phyloP scores from a whole-genome alignment of 331 rosid species.

The Spiraea crenata region DNA sequence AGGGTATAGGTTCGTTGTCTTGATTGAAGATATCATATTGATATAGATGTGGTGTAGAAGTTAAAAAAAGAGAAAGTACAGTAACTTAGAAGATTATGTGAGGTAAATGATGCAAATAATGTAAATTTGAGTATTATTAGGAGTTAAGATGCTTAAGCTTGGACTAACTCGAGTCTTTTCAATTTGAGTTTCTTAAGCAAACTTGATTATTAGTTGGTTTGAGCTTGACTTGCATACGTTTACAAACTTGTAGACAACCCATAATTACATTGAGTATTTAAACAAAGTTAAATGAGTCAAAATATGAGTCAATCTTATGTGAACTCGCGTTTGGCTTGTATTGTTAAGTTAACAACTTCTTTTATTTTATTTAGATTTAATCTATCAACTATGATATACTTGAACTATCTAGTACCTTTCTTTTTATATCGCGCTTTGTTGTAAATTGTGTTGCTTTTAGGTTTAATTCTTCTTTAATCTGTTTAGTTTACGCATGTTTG shows the following conservation, averaged over 20 bases:
- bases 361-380: too few relatives aligned
- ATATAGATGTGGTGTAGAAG: neutral
- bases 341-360: too few relatives aligned
- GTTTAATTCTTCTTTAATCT: neutral
- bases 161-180: neutral
- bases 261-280: too few relatives aligned
- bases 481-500: conserved; percentile 5
- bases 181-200: neutral
- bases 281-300: too few relatives aligned
- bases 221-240: too few relatives aligned
- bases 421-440: neutral
- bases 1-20: neutral
- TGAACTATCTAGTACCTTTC: neutral
- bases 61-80: neutral
- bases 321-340: too few relatives aligned
- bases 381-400: too few relatives aligned
- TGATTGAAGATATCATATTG: neutral
- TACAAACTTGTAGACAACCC: too few relatives aligned
- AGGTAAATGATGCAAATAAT: too few relatives aligned
- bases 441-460: neutral
- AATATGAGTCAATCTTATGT: too few relatives aligned
- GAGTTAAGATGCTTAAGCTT: neutral
- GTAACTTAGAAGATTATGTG: too few relatives aligned
- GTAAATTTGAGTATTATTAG: too few relatives aligned
- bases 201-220: neutral